Percentiles rank a stretch among this genome's conserved stretches.
phyloP scores from a whole-genome alignment of 1,139 yeast species.

The Magnusiomyces magnusii region DNA sequence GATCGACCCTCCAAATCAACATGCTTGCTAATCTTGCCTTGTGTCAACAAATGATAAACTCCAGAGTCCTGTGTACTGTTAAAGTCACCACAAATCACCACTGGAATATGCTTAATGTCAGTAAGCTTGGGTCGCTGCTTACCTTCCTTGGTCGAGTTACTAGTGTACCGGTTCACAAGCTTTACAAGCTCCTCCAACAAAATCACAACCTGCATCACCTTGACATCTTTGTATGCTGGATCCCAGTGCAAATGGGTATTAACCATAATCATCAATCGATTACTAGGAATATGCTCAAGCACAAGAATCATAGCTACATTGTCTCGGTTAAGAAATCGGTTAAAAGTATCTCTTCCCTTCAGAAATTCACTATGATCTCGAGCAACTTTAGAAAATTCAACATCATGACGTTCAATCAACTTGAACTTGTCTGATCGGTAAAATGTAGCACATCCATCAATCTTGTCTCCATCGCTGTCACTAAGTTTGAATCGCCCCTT shows the following conservation, averaged over 20 bases:
- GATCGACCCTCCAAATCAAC: slow-evolving; percentile 77
- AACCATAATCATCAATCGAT: slow-evolving; percentile 64
- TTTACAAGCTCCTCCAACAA: slow-evolving; percentile 79
- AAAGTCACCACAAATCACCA: slow-evolving; percentile 91
- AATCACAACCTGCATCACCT: slow-evolving; percentile 92
- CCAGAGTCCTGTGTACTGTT: slow-evolving; percentile 85
- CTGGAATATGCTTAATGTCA: slow-evolving; percentile 59
- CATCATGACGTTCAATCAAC: slow-evolving; percentile 58
- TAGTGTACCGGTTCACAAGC: slow-evolving; percentile 47
- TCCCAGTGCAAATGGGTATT: slow-evolving; percentile 98
- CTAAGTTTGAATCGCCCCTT: slow-evolving; percentile 91
- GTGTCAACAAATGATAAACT: slow-evolving; percentile 80
- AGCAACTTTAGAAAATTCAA: slow-evolving; percentile 86
- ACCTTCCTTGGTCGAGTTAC: slow-evolving; percentile 33
- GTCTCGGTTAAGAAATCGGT: slow-evolving; percentile 94
- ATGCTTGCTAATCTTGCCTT: slow-evolving; percentile 64
- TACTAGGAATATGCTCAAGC: slow-evolving; percentile 60
- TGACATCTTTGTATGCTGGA: slow-evolving; percentile 93
- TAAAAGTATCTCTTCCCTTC: slow-evolving; percentile 89
- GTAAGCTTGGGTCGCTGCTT: slow-evolving; percentile 33
- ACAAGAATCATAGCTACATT: slow-evolving; percentile 80
- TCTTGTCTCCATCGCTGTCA: slow-evolving; percentile 74
- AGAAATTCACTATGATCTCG: slow-evolving; percentile 83
- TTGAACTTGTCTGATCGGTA: slow-evolving; percentile 63
- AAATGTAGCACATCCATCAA: slow-evolving; percentile 96